Conservation (phyloP, 257 asterid species). For the Solanum appendiculatum region DNA sequence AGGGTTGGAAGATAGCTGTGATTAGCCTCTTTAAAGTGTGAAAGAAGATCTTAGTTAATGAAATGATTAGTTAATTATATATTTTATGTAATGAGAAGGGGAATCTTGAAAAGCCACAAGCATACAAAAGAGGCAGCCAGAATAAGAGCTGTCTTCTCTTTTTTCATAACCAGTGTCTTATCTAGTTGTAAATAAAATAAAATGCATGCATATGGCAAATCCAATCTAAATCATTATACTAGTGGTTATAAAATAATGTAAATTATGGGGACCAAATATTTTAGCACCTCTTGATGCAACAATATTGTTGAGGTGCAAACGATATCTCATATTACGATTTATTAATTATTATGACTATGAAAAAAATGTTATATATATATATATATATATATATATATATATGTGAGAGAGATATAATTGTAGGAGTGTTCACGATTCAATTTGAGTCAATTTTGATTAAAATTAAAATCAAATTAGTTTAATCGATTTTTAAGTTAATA, state of each 20-base stretch:
- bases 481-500: too few species aligned
- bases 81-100: not conserved
- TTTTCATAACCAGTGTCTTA: not conserved
- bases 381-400: not conserved
- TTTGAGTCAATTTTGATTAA: too few species aligned
- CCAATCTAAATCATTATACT: slow-evolving; percentile 1
- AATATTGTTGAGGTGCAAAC: not conserved
- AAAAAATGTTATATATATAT: not conserved
- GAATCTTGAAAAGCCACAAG: not conserved
- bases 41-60: not conserved
- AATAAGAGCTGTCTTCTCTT: not conserved
- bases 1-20: not conserved
- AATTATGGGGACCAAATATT: not conserved
- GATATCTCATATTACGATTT: not conserved
- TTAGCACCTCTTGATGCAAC: not conserved
- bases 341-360: not conserved
- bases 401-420: not conserved
- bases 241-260: not conserved
- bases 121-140: not conserved
- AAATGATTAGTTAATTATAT: not conserved
- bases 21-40: not conserved
- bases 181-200: slow-evolving; percentile 9
- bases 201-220: slow-evolving; percentile 21
- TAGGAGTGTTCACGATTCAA: not conserved
- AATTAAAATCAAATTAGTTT: too few species aligned